phyloP scores from a whole-genome alignment of 2,329 filamentous ascomycete species.

The Shiraia sp. region DNA sequence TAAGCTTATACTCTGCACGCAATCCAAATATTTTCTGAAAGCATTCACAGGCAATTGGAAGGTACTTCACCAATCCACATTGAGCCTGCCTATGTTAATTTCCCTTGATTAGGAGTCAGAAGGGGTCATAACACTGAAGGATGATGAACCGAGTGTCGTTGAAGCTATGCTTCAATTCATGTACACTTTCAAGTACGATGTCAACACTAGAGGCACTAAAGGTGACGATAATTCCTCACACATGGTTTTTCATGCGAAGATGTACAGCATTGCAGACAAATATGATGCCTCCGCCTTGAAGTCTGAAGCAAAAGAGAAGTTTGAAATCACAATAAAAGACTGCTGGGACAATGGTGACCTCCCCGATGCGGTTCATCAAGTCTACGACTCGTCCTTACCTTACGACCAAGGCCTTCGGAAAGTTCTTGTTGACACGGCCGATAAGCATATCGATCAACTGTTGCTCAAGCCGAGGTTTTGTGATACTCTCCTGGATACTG shows the following conservation, averaged over 20 bases:
- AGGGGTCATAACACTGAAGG: neutral
- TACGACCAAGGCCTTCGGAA: too few species aligned
- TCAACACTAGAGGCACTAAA: neutral
- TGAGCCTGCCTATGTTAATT: too few species aligned
- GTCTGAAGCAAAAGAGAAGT: slow-evolving; percentile 2
- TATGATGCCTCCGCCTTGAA: slow-evolving; percentile 4
- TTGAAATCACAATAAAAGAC: neutral
- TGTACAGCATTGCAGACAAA: slow-evolving; percentile 3
- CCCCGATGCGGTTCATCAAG: too few species aligned
- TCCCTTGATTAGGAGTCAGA: slow-evolving; percentile 1
- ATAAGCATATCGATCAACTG: too few species aligned
- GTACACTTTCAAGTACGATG: slow-evolving; percentile 4
- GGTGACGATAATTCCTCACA: neutral
- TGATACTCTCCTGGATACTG: too few species aligned
- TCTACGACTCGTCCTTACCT: too few species aligned
- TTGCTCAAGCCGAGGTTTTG: too few species aligned
- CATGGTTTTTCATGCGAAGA: neutral
- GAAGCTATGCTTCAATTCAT: slow-evolving; percentile 6
- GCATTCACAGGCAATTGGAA: neutral
- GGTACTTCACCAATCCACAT: too few species aligned
- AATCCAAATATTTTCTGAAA: slow-evolving; percentile 1
- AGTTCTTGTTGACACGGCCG: too few species aligned
- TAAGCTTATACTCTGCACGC: neutral
- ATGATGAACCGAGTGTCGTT: neutral
- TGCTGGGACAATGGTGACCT: too few species aligned